Evolutionary conservation across 2,329 filamentous ascomycete species (phyloP).

Genomic region (Didymella arachidicola): DNA sequence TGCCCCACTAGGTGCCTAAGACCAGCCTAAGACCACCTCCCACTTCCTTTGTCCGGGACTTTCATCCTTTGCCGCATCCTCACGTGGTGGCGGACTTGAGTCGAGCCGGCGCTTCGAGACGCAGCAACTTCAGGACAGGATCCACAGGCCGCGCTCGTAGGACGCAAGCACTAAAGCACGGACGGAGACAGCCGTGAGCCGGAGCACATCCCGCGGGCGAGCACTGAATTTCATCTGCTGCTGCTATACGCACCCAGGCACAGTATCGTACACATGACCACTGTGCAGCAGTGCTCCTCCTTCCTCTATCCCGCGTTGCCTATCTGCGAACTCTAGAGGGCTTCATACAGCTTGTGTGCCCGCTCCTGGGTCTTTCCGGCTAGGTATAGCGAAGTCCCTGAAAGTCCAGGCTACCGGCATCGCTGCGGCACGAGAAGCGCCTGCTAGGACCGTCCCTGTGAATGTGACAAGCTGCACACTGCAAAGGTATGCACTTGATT

Average conservation of each 20-base stretch:
- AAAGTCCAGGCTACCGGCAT: not conserved
- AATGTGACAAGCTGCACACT: constrained; percentile 1
- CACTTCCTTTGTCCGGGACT: constrained; percentile 1
- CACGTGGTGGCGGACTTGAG: constrained; percentile 2
- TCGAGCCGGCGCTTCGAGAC: not conserved
- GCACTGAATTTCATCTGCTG: not conserved
- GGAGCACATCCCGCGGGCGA: not conserved
- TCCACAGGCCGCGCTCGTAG: not conserved
- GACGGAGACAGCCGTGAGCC: too few relatives aligned
- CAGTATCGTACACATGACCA: not conserved
- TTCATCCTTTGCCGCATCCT: constrained; percentile 7
- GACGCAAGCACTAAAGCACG: not conserved
- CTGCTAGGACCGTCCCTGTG: not conserved
- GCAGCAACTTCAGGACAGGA: too few relatives aligned
- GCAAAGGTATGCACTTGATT: constrained; percentile 4
- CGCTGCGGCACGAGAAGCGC: constrained; percentile 6
- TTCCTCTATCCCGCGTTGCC: not conserved
- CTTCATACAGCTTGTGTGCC: not conserved
- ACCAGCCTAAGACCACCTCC: constrained; percentile 1
- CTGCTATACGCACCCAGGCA: not conserved
- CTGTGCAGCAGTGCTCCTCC: not conserved
- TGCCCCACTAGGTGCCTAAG: not conserved
- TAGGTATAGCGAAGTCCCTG: constrained; percentile 2
- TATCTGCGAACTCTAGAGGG: not conserved
- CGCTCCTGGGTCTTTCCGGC: not conserved